Evolutionary conservation across 768 basidiomycete genomes (phyloP), one percentile per base, ranked within the genome.

Genomic region (Trametopsis cervina): DNA sequence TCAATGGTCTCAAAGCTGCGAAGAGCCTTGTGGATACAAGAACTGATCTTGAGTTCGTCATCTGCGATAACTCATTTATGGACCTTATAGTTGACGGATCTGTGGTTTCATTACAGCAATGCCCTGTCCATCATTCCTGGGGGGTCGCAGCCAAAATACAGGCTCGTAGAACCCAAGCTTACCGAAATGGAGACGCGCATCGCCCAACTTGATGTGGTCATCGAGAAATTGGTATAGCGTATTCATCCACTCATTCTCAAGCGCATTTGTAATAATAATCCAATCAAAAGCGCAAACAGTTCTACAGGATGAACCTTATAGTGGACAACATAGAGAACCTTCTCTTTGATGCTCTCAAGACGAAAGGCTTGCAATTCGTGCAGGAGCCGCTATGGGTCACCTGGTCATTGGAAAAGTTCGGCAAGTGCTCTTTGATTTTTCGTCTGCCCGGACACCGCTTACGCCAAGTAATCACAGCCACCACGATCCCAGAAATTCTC

Each of bases 41-140:
- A 17, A 95, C 91, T 13, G 87, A 90, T 59, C 73, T 95, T 52
- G 85, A 90, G 91, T 93, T 68, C 57, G 82, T 70, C n/a, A n/a
- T n/a, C n/a, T n/a, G n/a, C n/a, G n/a, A n/a, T n/a, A n/a, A n/a
- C n/a, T n/a, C n/a, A n/a, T n/a, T n/a, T n/a, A n/a, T n/a, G n/a
- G n/a, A n/a, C n/a, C n/a, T n/a, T n/a, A n/a, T n/a, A n/a, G n/a
- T n/a, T n/a, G n/a, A n/a, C n/a, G n/a, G 10, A 36, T 33, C 37
- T 4, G 29, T 27, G 17, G 36, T 15, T 7, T 41, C 35, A 25
- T 20, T 23, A 22, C 57, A 89, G 86, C 57, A 90, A 91, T 61
- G 71, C 71, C 27, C 69, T 91, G 4, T 70, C 77, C 33, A 60
- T 78, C 18, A 61, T 81, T 12, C 76, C 80, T 4, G 51, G 56